Percentiles rank a stretch among this genome's conserved stretches.
Conservation (phyloP, 805 yeast species). For the Candida stauntonica region DNA sequence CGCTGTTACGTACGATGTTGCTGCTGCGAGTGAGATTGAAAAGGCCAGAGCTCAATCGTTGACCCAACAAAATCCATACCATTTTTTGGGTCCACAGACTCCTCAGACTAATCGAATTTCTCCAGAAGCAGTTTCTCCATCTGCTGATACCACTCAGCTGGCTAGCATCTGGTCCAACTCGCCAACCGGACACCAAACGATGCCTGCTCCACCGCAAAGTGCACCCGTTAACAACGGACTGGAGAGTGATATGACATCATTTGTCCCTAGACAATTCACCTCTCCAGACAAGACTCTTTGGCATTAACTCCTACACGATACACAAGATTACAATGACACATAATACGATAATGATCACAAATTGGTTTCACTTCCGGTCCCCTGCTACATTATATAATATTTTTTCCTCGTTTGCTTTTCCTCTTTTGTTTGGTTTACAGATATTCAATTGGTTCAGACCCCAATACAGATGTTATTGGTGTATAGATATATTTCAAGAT, state of each 20-base stretch:
- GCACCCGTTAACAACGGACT: background rate
- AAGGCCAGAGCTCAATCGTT: background rate
- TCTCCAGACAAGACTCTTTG: constrained; percentile 13
- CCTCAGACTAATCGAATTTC: no score
- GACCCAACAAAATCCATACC: no score
- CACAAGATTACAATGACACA: no score
- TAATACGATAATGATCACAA: no score
- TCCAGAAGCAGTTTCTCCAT: constrained; percentile 1
- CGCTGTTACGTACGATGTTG: constrained; percentile 43
- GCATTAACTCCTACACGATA: constrained; percentile 1
- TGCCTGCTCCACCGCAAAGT: background rate
- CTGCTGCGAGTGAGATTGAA: background rate
- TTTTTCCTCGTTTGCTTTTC: background rate
- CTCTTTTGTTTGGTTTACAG: background rate
- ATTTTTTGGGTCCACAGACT: no score
- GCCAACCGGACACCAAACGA: background rate
- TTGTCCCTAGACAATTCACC: constrained; percentile 19
- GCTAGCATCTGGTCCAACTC: constrained; percentile 4
- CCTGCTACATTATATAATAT: background rate
- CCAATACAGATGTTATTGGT: background rate
- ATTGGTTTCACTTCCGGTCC: background rate
- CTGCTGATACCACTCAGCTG: background rate
- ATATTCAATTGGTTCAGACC: background rate
- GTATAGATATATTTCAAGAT: background rate
- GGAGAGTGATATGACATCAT: constrained; percentile 8